Evolutionary conservation across 2,329 filamentous ascomycete genomes (phyloP), one percentile per base, ranked within the genome.

Genomic region (Alternaria hordeiaustralica): DNA sequence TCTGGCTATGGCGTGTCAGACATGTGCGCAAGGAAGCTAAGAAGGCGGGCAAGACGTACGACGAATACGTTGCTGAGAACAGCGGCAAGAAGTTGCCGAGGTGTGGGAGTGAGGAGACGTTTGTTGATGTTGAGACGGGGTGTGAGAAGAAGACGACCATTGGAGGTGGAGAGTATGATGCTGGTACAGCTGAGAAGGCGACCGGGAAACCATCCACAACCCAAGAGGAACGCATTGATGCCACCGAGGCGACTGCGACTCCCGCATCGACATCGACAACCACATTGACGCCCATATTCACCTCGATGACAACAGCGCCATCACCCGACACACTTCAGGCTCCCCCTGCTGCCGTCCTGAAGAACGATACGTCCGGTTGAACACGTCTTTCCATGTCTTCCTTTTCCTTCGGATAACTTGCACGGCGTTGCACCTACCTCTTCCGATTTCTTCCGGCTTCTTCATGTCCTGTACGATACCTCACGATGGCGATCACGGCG

Each of bases 1-100:
- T 88, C 60, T 90, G 88, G 88, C 78, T 87, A 3, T 77, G 85
- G 66, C 85, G 87, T 21, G 86, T 87, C 5, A 83, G 86, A 20
- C 79, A 81, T 55, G 73, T 88, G 41, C 83, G 87, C 13, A 82
- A 79, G 60, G 82, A 84, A 65, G 88, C 87, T 4, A 86, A 85
- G 64, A 77, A 77, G 6, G 75, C 81, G 5, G 86, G 85, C 2
- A 84, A 83, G 72, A 86, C 83, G 0, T 86, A 89, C 66, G 87
- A 89, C 67, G 86, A 89, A 50, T 71, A 88, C 47, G 49, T 77
- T 43, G 68, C 68, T 1, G 60, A 71, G 36, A 60, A 73, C 12
- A 70, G 71, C 0, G 66, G 70, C 13, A 75, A 75, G 62, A 75
- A 67, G 56, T 60, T 68, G 25, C 65, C 53, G 12, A 64, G 67